Conservation (phyloP, 306 rosid genomes). For the Vicia sativa region DNA sequence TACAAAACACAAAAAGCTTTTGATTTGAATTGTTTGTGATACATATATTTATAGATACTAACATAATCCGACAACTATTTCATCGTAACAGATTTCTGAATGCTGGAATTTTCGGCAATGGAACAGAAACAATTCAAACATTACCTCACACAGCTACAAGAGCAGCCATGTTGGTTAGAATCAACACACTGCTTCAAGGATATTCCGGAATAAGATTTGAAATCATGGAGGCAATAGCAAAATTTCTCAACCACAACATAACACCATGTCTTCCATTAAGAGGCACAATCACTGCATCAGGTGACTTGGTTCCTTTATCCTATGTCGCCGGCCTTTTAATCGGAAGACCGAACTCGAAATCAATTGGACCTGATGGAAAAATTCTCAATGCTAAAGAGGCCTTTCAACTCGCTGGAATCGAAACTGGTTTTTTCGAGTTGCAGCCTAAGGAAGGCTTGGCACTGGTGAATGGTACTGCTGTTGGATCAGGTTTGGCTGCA, state of each 20-base stretch:
- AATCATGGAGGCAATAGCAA: constrained; percentile 77
- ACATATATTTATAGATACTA: background rate
- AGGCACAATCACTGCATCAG: constrained; percentile 85
- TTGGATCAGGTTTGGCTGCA: constrained; percentile 90
- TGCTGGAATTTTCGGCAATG: constrained; percentile 83
- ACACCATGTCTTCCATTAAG: constrained; percentile 86
- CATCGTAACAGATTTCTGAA: constrained; percentile 69
- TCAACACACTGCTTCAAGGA: constrained; percentile 92
- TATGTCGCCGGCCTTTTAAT: constrained; percentile 79
- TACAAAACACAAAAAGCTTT: background rate
- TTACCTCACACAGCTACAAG: constrained; percentile 75
- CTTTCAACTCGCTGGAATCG: constrained; percentile 63
- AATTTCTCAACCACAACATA: constrained; percentile 65
- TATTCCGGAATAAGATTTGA: constrained; percentile 89
- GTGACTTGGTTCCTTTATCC: constrained; percentile 84
- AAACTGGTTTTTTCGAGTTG: constrained; percentile 72
- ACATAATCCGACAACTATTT: background rate
- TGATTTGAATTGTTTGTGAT: background rate
- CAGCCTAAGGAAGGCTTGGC: constrained; percentile 95
- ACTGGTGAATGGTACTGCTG: constrained; percentile 89
- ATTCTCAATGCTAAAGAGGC: constrained; percentile 62
- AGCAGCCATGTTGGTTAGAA: constrained; percentile 89
- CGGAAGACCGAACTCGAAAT: constrained; percentile 82
- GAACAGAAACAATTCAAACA: constrained; percentile 58
- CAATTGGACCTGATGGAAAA: constrained; percentile 69